Base-by-base conservation (phyloP, 2,329 filamentous ascomycete species). In the Chrysoporthe puriensis region DNA sequence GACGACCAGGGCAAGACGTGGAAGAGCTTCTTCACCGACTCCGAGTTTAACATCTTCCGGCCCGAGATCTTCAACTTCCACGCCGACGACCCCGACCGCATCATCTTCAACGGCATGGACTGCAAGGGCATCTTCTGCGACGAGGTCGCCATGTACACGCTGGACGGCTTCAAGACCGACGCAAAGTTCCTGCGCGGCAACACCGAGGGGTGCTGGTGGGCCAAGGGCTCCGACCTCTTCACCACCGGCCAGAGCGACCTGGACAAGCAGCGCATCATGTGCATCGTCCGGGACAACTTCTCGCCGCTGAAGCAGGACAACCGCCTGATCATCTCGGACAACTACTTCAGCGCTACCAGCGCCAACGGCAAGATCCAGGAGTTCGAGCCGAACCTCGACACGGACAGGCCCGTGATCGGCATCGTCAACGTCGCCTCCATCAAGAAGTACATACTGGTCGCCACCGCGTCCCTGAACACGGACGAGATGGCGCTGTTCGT, bases 401-500 rank as follows among this genome's bases (percentile, higher is more conserved):
- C 86, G 40, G 88, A 89, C 68, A 88, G 91, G 65, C 88, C 91
- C 1, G 89, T 97, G 4, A 86, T 89, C 71, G 95, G 96, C 65
- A 86, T 97, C 71, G 87, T 93, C 71, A 95, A 91, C 76, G 82
- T 97, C 71, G 94, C 93, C 4, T 83, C 90, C 11, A 92, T 97
- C 69, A 97, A 97, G 79, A 92, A 91, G 73, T 97, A 91, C 76
- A 81, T 99, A 43, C 86, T 99, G 52, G 92, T 91, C 18, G 96
- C 95, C 46, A 91, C 92, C 3, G 89, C 90, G 70, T 91, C 94
- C 21, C 84, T 88, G 46, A 89, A 90, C 62, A 97, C 94, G 13
- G 90, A 92, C 73, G 96, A 99, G 79, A 91, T 97, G 85, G 93
- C 93, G 4, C 86, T 99, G 65, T 99, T 92, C 77, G 90, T 98